Percentiles rank a stretch among this genome's conserved stretches.
These are phyloP conservation scores for Botrytis porri DNA, from an alignment of 2,329 filamentous ascomycete species.

Conservation along the genomic window DNA sequence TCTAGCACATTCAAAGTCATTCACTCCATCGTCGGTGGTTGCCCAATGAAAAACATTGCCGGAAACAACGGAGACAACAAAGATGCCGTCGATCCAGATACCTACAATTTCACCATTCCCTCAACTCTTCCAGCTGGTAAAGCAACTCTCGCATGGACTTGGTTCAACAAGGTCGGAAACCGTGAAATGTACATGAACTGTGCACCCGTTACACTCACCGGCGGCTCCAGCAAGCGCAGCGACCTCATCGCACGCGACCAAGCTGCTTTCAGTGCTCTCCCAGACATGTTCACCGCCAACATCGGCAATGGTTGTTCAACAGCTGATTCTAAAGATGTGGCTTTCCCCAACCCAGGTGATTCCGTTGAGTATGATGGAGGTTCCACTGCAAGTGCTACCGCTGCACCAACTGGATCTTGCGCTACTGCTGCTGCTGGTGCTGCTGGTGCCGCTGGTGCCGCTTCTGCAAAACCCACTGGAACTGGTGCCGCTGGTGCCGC, in stretches of 20 bases:
- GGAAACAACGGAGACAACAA: constrained; percentile 58
- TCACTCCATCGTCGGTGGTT: constrained; percentile 82
- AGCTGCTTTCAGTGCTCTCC: constrained; percentile 59
- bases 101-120: constrained; percentile 71
- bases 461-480: neutral
- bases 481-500: neutral
- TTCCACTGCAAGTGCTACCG: constrained; percentile 38
- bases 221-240: constrained; percentile 41
- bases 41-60: constrained; percentile 57
- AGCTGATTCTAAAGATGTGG: constrained; percentile 52
- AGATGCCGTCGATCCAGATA: constrained; percentile 46
- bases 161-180: constrained; percentile 91
- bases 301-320: constrained; percentile 56
- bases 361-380: constrained; percentile 48
- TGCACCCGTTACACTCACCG: constrained; percentile 66
- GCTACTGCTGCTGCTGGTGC: constrained; percentile 36
- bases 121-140: constrained; percentile 68
- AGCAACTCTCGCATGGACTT: constrained; percentile 85
- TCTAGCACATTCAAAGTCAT: constrained; percentile 82
- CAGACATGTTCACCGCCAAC: constrained; percentile 75
- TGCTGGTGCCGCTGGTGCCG: constrained; percentile 25
- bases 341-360: constrained; percentile 66
- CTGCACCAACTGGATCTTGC: constrained; percentile 30
- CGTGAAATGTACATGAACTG: constrained; percentile 99
- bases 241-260: constrained; percentile 40